Base-by-base conservation (phyloP, 2,329 filamentous ascomycete species). In the Phaeosphaeriaceae sp. region DNA sequence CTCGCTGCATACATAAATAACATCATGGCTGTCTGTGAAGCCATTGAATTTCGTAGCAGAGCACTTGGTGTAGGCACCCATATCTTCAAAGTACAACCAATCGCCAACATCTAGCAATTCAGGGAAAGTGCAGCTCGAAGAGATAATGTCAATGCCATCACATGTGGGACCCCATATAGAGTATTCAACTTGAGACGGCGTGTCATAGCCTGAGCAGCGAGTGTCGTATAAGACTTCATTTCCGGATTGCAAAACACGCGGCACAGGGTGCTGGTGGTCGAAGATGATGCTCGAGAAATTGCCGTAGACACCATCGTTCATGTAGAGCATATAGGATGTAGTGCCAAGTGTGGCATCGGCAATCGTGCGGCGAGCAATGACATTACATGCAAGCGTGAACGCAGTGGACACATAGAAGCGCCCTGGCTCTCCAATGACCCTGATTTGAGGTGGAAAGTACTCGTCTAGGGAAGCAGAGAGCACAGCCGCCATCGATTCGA, bases 211-310 rank as follows among this genome's bases (percentile, higher is more conserved):
- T 2, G 67, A 67, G 48, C 60, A 61, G n/a, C 61, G 62, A 8
- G 60, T 39, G 12, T 73, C 77, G 71, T 87, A 87, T 67, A 85
- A 70, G 55, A 83, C 82, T 52, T 79, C 77, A 55, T 81, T 75
- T 52, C 81, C 79, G 16, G 82, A 79, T 60, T 86, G 87, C 46
- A 99, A 81, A 50, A 97, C 83, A 75, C 89, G 90, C 47, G 93
- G 90, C 37, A 89, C 77, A 1, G 94, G 94, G 66, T 95, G 84
- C 81, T 99, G 94, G 76, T 97, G 94, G 70, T 97, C 94, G 73
- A 97, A 99, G 81, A 97, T 96, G 82, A 97, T 97, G 84, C 92
- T 95, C 60, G 91, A 96, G 72, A 99, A 97, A 79, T 97, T 97
- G 67, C 94, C 94, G 70, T 99, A 99, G 45, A 97, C 88, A 21